These are phyloP conservation scores for Populus trichocarpa DNA, from an alignment of 441 rosid genomes.

Conservation along the genomic window DNA sequence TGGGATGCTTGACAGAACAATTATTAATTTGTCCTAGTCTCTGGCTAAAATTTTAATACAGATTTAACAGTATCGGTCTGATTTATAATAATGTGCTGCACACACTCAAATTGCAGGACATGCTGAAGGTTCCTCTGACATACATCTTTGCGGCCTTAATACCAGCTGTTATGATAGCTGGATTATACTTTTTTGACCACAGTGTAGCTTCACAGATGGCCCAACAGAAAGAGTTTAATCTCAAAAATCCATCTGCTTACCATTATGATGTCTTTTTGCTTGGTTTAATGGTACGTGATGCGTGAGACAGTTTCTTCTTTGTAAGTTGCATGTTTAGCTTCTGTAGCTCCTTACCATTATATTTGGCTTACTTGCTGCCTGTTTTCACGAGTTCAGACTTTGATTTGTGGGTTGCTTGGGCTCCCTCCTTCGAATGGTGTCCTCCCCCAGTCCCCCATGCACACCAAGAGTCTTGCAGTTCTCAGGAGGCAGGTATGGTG, in stretches of 20 bases:
- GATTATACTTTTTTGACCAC: conserved; percentile 86
- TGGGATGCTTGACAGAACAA: neutral
- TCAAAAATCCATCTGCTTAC: conserved; percentile 80
- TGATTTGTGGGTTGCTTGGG: conserved; percentile 79
- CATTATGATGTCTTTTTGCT: conserved; percentile 74
- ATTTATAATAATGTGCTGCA: neutral
- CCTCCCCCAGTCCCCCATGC: conserved; percentile 92
- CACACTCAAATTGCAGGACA: conserved; percentile 50
- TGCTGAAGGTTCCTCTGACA: conserved; percentile 57
- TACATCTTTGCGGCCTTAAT: conserved; percentile 69
- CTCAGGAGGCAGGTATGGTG: conserved; percentile 69
- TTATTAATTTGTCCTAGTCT: neutral
- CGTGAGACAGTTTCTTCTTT: neutral
- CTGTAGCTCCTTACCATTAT: neutral
- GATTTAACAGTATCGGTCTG: neutral
- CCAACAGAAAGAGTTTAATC: conserved; percentile 83
- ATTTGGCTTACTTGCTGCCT: conserved; percentile 7
- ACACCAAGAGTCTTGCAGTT: conserved; percentile 82
- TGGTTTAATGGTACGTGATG: conserved; percentile 54
- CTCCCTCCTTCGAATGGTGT: conserved; percentile 93
- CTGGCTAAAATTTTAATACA: neutral
- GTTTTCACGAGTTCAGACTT: conserved; percentile 41
- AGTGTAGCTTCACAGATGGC: conserved; percentile 91
- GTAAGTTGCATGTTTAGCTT: neutral
- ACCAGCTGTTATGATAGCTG: conserved; percentile 86